Evolutionary conservation across 2,329 filamentous ascomycete species (phyloP).

Genomic region (Cercospora canescens): DNA sequence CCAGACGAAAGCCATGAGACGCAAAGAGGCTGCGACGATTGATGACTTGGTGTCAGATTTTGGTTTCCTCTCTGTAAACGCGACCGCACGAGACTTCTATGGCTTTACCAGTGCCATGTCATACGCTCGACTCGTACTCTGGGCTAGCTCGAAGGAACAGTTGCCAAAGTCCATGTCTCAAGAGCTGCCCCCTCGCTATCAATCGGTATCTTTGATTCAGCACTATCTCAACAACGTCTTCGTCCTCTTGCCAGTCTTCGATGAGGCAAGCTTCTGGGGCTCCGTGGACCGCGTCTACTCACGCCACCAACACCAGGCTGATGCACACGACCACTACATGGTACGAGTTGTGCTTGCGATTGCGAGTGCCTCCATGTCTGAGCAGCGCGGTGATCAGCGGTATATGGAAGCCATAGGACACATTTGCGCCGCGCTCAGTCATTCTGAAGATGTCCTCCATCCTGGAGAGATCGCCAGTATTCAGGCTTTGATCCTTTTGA

Average conservation of each 20-base stretch:
- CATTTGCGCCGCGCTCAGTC: constrained; percentile 67
- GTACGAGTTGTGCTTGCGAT: constrained; percentile 89
- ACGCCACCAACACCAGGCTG: constrained; percentile 62
- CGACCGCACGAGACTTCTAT: constrained; percentile 91
- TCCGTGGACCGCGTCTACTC: constrained; percentile 82
- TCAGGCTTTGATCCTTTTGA: constrained; percentile 81
- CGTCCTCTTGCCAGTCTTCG: constrained; percentile 77
- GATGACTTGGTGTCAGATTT: constrained; percentile 93
- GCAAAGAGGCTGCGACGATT: constrained; percentile 78
- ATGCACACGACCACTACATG: constrained; percentile 75
- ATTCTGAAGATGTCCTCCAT: constrained; percentile 79
- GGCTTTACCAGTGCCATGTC: constrained; percentile 86
- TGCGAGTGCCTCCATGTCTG: constrained; percentile 71
- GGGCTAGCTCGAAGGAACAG: constrained; percentile 74
- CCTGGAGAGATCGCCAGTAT: constrained; percentile 85
- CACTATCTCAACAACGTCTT: constrained; percentile 85
- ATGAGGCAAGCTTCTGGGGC: constrained; percentile 74
- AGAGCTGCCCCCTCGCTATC: constrained; percentile 69
- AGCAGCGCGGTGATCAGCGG: constrained; percentile 62
- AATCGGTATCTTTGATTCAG: constrained; percentile 69
- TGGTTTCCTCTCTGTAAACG: constrained; percentile 91
- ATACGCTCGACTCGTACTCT: constrained; percentile 83
- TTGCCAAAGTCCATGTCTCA: constrained; percentile 62
- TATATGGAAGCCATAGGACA: constrained; percentile 62
- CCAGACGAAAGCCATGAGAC: constrained; percentile 44